phyloP scores from a whole-genome alignment of 345 rosid species.

The Eucalyptus marginata region DNA sequence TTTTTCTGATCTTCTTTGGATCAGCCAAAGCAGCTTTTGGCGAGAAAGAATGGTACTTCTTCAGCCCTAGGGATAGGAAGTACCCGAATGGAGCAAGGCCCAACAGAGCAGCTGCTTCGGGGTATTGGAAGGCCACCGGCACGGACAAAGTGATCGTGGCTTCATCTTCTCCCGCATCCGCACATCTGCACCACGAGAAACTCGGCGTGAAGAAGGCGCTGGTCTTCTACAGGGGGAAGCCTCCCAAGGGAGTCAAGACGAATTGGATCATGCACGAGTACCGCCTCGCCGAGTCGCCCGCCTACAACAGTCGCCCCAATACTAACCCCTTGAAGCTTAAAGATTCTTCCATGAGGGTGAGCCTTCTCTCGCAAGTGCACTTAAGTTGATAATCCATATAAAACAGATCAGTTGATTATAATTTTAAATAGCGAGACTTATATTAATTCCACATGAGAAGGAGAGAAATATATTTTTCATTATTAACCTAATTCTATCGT shows the following conservation, averaged over 20 bases:
- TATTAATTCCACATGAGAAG: neutral
- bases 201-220: constrained; percentile 94
- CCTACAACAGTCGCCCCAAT: neutral
- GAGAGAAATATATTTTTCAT: neutral
- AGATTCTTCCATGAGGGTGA: constrained; percentile 90
- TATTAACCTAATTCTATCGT: neutral
- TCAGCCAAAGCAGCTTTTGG: constrained; percentile 71
- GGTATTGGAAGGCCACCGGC: constrained; percentile 98
- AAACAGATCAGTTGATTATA: neutral
- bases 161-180: neutral
- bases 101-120: constrained; percentile 93
- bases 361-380: neutral
- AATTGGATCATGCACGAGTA: constrained; percentile 99
- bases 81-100: constrained; percentile 97
- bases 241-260: constrained; percentile 88
- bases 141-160: constrained; percentile 69
- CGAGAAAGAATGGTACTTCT: constrained; percentile 99
- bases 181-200: constrained; percentile 23
- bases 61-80: constrained; percentile 94
- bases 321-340: constrained; percentile 25
- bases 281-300: constrained; percentile 43
- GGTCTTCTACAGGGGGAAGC: constrained; percentile 90
- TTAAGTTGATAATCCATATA: neutral
- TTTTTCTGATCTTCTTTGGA: neutral
- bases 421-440: neutral